phyloP scores from a whole-genome alignment of 305 asterid species.

The Fraxinus albicans region DNA sequence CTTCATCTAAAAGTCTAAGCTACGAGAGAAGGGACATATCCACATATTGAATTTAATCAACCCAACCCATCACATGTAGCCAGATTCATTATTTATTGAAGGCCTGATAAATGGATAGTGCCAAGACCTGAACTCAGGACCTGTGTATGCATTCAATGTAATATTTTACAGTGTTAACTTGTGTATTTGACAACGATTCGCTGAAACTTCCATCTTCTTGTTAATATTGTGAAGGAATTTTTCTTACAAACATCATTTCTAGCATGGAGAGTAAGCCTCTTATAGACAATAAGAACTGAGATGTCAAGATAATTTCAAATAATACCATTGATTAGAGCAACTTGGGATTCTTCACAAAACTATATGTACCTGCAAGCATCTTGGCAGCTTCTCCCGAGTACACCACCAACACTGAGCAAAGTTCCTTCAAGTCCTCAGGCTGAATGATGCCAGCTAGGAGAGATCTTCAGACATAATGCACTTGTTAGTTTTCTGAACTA shows the following conservation, averaged over 20 bases:
- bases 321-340: background rate
- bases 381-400: slow-evolving; percentile 89
- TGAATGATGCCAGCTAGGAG: slow-evolving; percentile 92
- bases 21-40: background rate
- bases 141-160: background rate
- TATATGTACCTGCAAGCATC: slow-evolving; percentile 73
- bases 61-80: background rate
- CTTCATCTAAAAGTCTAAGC: background rate
- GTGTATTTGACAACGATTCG: background rate
- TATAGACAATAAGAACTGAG: background rate
- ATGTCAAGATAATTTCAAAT: background rate
- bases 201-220: background rate
- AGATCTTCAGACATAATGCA: slow-evolving; percentile 59
- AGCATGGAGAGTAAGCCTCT: background rate
- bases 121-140: background rate
- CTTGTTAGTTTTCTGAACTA: slow-evolving; percentile 43
- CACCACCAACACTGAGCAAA: slow-evolving; percentile 89
- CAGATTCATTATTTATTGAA: background rate
- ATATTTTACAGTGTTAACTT: background rate
- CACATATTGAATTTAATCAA: background rate
- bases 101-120: background rate
- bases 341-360: slow-evolving; percentile 7
- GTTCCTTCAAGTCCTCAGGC: slow-evolving; percentile 91
- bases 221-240: background rate
- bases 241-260: background rate